Evolutionary conservation across 2,329 filamentous ascomycete genomes (phyloP).

Genomic region (Colletotrichum brevisporum): DNA sequence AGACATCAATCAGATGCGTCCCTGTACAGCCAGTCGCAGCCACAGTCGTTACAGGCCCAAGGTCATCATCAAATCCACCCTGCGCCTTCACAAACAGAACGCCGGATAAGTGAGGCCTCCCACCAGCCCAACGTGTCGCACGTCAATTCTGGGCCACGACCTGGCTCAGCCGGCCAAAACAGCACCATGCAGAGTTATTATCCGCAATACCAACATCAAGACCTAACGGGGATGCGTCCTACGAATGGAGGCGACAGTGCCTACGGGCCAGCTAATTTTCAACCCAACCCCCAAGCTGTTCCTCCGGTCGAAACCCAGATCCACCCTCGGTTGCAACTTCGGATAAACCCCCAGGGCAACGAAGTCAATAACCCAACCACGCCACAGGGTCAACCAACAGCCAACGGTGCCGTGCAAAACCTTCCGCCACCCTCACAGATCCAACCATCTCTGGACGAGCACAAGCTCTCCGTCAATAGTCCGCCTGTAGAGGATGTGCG

Average conservation of each 20-base stretch:
- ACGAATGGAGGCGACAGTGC: not conserved
- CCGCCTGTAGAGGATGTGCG: not conserved
- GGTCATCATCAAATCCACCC: slow-evolving; percentile 17
- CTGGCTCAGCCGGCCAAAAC: not conserved
- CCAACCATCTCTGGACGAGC: not conserved
- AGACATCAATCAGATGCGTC: slow-evolving; percentile 26
- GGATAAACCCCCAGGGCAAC: not conserved
- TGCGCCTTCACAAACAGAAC: slow-evolving; percentile 3
- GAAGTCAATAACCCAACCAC: not conserved
- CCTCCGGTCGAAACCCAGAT: not conserved
- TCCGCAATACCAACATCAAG: slow-evolving; percentile 13
- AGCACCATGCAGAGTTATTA: not conserved
- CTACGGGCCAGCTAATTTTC: not conserved
- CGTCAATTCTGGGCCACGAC: slow-evolving; percentile 4
- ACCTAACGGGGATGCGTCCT: not conserved
- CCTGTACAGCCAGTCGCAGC: slow-evolving; percentile 12
- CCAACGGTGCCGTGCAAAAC: not conserved
- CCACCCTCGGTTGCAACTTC: not conserved
- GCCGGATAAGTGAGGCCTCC: slow-evolving; percentile 31
- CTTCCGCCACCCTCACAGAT: not conserved
- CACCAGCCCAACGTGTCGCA: slow-evolving; percentile 24
- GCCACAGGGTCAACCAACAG: not conserved
- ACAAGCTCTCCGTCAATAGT: not conserved
- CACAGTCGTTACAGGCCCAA: slow-evolving; percentile 27
- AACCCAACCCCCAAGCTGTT: not conserved